Conservation (phyloP, 306 rosid species). For the Corylus avellana region DNA sequence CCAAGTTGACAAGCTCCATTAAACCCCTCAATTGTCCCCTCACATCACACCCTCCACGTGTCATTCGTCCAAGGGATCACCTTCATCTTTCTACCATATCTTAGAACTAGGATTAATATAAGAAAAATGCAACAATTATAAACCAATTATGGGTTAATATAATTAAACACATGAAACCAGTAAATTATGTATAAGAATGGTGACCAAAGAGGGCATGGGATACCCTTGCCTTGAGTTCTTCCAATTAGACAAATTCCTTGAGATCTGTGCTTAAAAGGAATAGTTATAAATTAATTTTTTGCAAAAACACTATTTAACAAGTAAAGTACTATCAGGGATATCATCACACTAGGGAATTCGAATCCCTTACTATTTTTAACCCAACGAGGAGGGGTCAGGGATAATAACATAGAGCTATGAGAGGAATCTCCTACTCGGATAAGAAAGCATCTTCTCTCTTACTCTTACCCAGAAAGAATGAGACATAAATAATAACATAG, state of each 20-base stretch:
- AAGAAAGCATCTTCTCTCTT: too few relatives aligned
- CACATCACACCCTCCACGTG: background rate
- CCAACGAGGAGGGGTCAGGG: too few relatives aligned
- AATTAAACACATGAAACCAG: background rate
- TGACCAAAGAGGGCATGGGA: background rate
- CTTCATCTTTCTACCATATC: background rate
- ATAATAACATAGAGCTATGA: too few relatives aligned
- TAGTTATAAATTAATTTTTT: background rate
- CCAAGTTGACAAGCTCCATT: constrained; percentile 62
- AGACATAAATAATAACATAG: too few relatives aligned
- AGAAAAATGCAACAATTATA: background rate
- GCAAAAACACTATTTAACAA: background rate
- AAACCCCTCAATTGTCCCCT: constrained; percentile 2
- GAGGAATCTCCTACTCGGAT: too few relatives aligned
- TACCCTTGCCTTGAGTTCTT: background rate
- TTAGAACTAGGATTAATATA: background rate
- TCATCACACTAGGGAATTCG: too few relatives aligned
- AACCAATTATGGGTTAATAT: background rate
- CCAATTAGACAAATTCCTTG: constrained; percentile 7
- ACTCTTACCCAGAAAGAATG: too few relatives aligned
- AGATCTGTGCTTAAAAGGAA: constrained; percentile 23
- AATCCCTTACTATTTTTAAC: too few relatives aligned
- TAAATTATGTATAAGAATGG: background rate
- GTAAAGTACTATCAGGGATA: too few relatives aligned
- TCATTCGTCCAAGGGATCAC: background rate